Base-by-base conservation (phyloP, 1,284 basidiomycete species). In the Earliella scabrosa region DNA sequence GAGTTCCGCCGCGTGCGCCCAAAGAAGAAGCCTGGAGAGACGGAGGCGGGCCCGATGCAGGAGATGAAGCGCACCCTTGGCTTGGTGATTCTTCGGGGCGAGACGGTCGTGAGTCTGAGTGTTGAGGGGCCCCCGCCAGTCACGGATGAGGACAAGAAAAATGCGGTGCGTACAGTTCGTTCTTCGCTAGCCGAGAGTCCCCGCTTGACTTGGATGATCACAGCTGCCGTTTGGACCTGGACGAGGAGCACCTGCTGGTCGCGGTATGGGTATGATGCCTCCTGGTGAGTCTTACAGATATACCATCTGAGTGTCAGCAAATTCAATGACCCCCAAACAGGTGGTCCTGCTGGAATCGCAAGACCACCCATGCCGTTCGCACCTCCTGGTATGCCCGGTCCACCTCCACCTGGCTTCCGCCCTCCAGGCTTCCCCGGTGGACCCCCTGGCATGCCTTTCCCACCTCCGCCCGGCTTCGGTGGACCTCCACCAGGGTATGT, bases 1-100 rank as follows among this genome's bases (percentile, higher is more conserved):
- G 97, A 97, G 75, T 97, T 97, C 72, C 79, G 95, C 68, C 87
- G 91, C 61, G 87, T 97, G 44, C 86, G 90, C 63, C 89, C 90
- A 44, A 93, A 94, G 78, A 92, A 91, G 79, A 92, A 93, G 75
- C 71, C 82, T 13, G 90, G 88, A 29, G 88, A 92, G 72, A 68
- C 72, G 11, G 88, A 90, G 66, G 81, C 90, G 5, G 86, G 88
- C 2, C 87, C 92, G 0, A 87, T 92, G 70, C 93, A 97, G 70
- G 96, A 98, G 79, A 90, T 98, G 81, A 99, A 99, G 78, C 87
- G 97, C 56, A 89, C 94, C 0, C 83, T 99, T 24, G 97, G 97
- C 23, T 82, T 99, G 35, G 94, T 99, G 52, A 98, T 99, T 68
- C 77, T 99, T 63, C 86, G 97, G 58, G 97, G 97, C 58, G 97